phyloP scores from a whole-genome alignment of 2,329 filamentous ascomycete genomes.

The Emericellopsis cladophorae region DNA sequence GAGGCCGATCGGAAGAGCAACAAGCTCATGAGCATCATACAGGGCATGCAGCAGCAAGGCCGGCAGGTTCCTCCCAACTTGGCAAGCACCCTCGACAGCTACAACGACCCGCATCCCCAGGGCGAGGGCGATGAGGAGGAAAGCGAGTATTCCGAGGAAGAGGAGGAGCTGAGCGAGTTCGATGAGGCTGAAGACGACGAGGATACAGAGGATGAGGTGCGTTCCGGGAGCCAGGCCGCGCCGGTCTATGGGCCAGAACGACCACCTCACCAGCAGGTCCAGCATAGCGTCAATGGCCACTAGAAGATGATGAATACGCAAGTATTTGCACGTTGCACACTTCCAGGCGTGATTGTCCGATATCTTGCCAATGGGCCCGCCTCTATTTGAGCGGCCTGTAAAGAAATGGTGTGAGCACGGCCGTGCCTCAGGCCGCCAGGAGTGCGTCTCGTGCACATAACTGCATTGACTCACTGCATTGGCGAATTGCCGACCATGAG shows the following conservation, averaged over 20 bases:
- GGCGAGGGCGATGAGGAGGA: slow-evolving; percentile 42
- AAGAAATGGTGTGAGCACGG: too few species aligned
- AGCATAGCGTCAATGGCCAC: slow-evolving; percentile 28
- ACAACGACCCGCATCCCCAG: slow-evolving; percentile 37
- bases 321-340: too few species aligned
- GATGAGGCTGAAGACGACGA: slow-evolving; percentile 35
- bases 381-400: too few species aligned
- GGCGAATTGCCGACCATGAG: too few species aligned
- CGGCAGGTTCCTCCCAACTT: slow-evolving; percentile 59
- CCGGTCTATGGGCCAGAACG: slow-evolving; percentile 35
- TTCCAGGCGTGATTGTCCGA: too few species aligned
- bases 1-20: slow-evolving; percentile 60
- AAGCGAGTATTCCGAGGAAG: slow-evolving; percentile 46
- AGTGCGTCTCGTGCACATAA: too few species aligned
- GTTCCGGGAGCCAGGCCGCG: slow-evolving; percentile 18
- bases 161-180: slow-evolving; percentile 42
- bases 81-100: slow-evolving; percentile 45
- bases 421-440: too few species aligned
- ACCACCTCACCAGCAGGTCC: slow-evolving; percentile 24
- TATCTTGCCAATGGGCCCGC: too few species aligned
- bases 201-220: slow-evolving; percentile 36
- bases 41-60: slow-evolving; percentile 91
- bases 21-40: slow-evolving; percentile 87
- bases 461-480: too few species aligned
- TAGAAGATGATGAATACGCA: slow-evolving; percentile 7